Base-by-base conservation (phyloP, 1,139 yeast species). In the Schizosaccharomyces versatilis region DNA sequence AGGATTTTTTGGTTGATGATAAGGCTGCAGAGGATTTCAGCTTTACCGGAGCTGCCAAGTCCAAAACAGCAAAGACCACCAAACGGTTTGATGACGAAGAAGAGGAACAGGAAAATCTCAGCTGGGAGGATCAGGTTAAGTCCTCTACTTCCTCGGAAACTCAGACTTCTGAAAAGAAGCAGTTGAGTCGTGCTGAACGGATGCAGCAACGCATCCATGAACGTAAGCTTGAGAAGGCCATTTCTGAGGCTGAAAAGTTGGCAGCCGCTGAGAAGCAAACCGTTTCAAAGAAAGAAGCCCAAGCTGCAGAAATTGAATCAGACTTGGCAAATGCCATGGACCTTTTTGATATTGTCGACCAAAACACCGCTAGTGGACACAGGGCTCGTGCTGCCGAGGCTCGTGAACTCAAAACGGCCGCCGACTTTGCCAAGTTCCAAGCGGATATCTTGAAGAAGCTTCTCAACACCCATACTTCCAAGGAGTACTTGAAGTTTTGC, bases 321-420 rank as follows among this genome's bases (percentile, higher is more conserved):
- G 49, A 44, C 49, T 44, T 44, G 38, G 49, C 49, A 9, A 44
- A 44, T 44, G 49, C 49, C 14, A 44, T 44, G 49, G 49, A 44
- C 49, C 38, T 44, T 8, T 44, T 44, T 9, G 49, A 44, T 14
- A 44, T 44, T n/a, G 49, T 44, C n/a, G 49, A 44, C 32, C 12
- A 44, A 44, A 44, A 44, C 32, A 24, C 49, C 36, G 49, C 49
- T 1, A 44, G 49, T 24, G 49, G 36, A 9, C 19, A 44, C 36
- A 32, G 49, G 8, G 36, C 49, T 32, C 19, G 38, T n/a, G 38
- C 19, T 19, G 49, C 49, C 19, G 49, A 44, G 8, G 38, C 19
- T 19, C 49, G 47, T 14, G 47, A 44, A 24, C 36, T 44, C 14
- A 44, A 24, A 24, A 44, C 49, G 10, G 32, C 19, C 10, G 49